phyloP scores from a whole-genome alignment of 257 asterid genomes.

The Gardenia jasminoides region DNA sequence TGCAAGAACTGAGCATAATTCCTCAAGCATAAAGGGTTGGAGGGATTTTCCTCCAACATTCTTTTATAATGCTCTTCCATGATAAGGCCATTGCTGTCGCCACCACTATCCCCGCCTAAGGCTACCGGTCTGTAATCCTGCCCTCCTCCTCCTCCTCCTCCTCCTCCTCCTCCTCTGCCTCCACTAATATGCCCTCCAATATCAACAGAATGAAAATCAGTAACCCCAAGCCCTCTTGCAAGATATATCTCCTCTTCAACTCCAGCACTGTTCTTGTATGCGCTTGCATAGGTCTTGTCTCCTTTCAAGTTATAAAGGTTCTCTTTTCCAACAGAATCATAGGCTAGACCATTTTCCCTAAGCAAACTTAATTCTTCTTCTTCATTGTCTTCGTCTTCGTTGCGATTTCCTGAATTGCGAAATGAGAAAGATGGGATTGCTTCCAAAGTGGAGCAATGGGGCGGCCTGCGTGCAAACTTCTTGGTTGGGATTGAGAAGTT shows the following conservation, averaged over 20 bases:
- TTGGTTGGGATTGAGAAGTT: slow-evolving; percentile 33
- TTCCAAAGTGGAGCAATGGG: slow-evolving; percentile 37
- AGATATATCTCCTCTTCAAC: slow-evolving; percentile 54
- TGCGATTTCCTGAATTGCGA: slow-evolving; percentile 18
- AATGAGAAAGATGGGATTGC: slow-evolving; percentile 54
- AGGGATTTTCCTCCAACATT: slow-evolving; percentile 63
- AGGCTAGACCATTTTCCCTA: background rate
- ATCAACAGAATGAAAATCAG: slow-evolving; percentile 28
- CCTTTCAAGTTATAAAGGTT: slow-evolving; percentile 20
- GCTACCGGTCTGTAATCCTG: slow-evolving; percentile 46
- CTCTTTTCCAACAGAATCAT: slow-evolving; percentile 15
- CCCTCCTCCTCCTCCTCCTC: slow-evolving; percentile 58
- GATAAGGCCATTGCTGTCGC: slow-evolving; percentile 36
- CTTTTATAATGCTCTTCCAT: slow-evolving; percentile 65
- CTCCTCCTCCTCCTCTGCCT: slow-evolving; percentile 38
- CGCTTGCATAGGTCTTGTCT: slow-evolving; percentile 16
- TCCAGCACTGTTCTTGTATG: slow-evolving; percentile 21
- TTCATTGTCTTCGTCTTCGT: slow-evolving; percentile 34
- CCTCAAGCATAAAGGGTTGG: slow-evolving; percentile 63
- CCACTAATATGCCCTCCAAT: slow-evolving; percentile 34
- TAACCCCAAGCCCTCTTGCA: slow-evolving; percentile 63
- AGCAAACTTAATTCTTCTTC: slow-evolving; percentile 22
- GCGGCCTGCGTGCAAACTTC: slow-evolving; percentile 31
- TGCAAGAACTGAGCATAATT: slow-evolving; percentile 85
- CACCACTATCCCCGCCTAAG: slow-evolving; percentile 54